Conservation (phyloP, 139 green algal species). For the Coccomyxa sp. region DNA sequence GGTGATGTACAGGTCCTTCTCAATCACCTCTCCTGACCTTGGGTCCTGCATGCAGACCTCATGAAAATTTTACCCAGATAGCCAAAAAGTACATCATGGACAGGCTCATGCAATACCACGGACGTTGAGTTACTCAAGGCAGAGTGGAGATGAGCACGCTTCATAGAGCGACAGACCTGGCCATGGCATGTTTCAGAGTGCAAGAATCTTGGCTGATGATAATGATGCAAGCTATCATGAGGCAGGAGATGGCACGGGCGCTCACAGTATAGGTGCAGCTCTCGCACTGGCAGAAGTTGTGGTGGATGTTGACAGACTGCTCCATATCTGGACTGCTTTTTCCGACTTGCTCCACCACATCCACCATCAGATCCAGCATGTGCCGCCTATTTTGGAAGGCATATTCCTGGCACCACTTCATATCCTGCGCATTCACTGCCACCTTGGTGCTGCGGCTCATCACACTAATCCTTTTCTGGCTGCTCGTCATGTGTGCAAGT, state of each 20-base stretch:
- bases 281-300: slow-evolving; percentile 23
- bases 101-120: no score
- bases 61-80: not conserved
- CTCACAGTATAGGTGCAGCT: not conserved
- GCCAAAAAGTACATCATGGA: no score
- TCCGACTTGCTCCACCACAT: slow-evolving; percentile 17
- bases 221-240: no score
- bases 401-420: slow-evolving; percentile 42
- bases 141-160: no score
- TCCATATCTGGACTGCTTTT: slow-evolving; percentile 8
- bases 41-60: slow-evolving; percentile 20
- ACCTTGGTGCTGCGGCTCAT: not conserved
- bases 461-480: not conserved
- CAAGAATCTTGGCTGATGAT: no score
- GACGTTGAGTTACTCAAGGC: no score
- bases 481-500: no score
- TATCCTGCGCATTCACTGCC: slow-evolving; percentile 17
- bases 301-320: slow-evolving; percentile 33
- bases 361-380: slow-evolving; percentile 34
- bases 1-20: slow-evolving; percentile 33
- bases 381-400: slow-evolving; percentile 28
- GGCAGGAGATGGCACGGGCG: no score
- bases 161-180: no score
- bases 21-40: slow-evolving; percentile 18
- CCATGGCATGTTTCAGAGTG: no score